A percentile compares a stretch with the other conserved stretches of the same genome.
Evolutionary conservation across 208 protist genomes (phyloP).

Genomic region (Lotmaria passim): DNA sequence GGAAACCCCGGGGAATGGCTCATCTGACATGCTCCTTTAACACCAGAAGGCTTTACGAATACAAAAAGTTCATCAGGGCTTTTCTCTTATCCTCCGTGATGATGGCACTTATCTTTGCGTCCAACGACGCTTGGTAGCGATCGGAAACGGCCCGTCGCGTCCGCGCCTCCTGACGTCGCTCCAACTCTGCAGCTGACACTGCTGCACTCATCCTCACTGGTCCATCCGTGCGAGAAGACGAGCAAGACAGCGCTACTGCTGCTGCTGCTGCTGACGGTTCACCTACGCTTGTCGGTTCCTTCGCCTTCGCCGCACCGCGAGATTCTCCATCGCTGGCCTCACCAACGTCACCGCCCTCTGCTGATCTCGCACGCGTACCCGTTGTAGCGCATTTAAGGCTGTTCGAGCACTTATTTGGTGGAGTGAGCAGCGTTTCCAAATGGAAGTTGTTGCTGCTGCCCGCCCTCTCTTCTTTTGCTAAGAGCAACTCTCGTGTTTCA

Average conservation of each 20-base stretch:
- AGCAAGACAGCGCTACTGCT: not conserved
- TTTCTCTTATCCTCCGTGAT: slow-evolving; percentile 39
- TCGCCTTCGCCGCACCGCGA: no score
- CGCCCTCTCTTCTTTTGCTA: slow-evolving; percentile 9
- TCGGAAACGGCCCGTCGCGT: slow-evolving; percentile 45
- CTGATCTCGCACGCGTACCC: no score
- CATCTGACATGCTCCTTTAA: no score
- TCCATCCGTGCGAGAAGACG: not conserved
- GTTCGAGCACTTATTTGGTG: not conserved
- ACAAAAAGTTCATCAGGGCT: slow-evolving; percentile 45
- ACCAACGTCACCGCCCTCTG: no score
- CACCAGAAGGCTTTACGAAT: no score
- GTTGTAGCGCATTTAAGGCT: no score
- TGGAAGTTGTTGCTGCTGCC: no score
- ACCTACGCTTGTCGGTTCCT: not conserved
- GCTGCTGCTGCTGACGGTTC: not conserved
- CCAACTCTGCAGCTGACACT: slow-evolving; percentile 20
- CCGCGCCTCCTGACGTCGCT: slow-evolving; percentile 48
- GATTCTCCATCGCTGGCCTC: no score
- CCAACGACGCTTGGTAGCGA: slow-evolving; percentile 37
- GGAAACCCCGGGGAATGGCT: no score
- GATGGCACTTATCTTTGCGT: slow-evolving; percentile 36
- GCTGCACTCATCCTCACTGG: not conserved
- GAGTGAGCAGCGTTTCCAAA: no score
- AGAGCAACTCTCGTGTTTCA: slow-evolving; percentile 32